Percentiles rank a stretch among this genome's conserved stretches.
Evolutionary conservation across 2,329 filamentous ascomycete species (phyloP).

Genomic region (Zasmidium cellare): DNA sequence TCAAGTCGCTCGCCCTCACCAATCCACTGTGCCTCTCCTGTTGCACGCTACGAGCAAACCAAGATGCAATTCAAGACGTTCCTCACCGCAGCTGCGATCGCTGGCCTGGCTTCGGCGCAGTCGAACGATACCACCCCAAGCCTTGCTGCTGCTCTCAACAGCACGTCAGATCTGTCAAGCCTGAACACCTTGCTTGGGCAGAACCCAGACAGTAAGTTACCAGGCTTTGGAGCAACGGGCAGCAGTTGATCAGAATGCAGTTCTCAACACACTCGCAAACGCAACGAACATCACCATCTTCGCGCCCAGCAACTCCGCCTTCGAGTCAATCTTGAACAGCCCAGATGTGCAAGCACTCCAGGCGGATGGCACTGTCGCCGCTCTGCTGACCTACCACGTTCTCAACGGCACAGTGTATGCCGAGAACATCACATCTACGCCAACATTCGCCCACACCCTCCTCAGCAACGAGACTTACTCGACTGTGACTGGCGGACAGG

Average conservation of each 20-base stretch:
- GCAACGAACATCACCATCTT: slow-evolving; percentile 58
- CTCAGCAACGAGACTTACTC: slow-evolving; percentile 54
- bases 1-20: background rate
- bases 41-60: background rate
- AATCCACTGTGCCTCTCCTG: background rate
- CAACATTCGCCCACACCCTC: slow-evolving; percentile 48
- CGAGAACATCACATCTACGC: slow-evolving; percentile 38
- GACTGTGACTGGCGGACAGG: slow-evolving; percentile 62
- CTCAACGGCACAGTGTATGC: slow-evolving; percentile 52
- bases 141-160: slow-evolving; percentile 39
- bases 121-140: slow-evolving; percentile 30
- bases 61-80: slow-evolving; percentile 43
- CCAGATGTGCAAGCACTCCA: slow-evolving; percentile 34
- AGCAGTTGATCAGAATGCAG: slow-evolving; percentile 11
- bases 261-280: slow-evolving; percentile 34
- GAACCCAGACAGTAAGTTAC: slow-evolving; percentile 14
- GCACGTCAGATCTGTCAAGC: slow-evolving; percentile 17
- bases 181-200: slow-evolving; percentile 15
- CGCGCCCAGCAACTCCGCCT: slow-evolving; percentile 57
- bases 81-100: slow-evolving; percentile 38
- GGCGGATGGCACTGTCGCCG: slow-evolving; percentile 39
- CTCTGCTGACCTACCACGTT: slow-evolving; percentile 60
- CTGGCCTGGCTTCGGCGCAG: slow-evolving; percentile 31
- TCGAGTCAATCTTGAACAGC: slow-evolving; percentile 34
- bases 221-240: background rate